Evolutionary conservation across 2,329 filamentous ascomycete species (phyloP), one percentile per base, ranked within the genome.

Genomic region (Ascochyta clinopodiicola): DNA sequence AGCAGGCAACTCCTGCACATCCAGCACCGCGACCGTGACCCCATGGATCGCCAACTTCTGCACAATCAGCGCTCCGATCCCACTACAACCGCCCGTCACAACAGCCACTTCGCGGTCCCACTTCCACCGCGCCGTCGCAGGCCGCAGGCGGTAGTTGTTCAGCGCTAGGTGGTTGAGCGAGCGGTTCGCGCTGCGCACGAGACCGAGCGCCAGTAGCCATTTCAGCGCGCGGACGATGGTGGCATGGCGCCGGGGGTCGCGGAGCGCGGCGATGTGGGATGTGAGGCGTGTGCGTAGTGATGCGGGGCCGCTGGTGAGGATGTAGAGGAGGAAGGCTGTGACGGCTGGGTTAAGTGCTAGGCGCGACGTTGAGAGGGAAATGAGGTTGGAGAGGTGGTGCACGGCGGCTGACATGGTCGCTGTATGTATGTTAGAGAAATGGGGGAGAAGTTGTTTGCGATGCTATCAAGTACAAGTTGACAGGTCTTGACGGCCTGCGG

Each of bases 71-170:
- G 63, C 59, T n/a, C 74, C 74, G 48, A 77, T 74, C 6, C 74
- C 74, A 43, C 67, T 68, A 47, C 71, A 73, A 2, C 74, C 74
- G 9, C 74, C 74, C 2, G 74, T 77, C 2, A 77, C 61, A 27
- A 76, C 72, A 2, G 70, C 73, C 10, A 77, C 56, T 44, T 77
- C 74, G 6, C 61, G 35, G 5, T 57, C 62, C 68, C 67, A 75
- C 2, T 64, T 60, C 74, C 74, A 75, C 10, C 63, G 61, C 43
- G 71, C 66, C 56, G 72, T 73, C 53, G 74, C 69, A 6, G 71
- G 71, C 43, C 60, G 64, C 10, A 75, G 44, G 12, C 73, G 70
- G 67, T 75, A 80, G 39, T 75, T 72, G 68, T 80, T 75, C 22
- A 75, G 60, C 19, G 74, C 73, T 12, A 72, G 47, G 7, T 61